A percentile compares a stretch with the other conserved stretches of the same genome.
Conservation (phyloP, 768 basidiomycete species). For the Amyloporia xantha region DNA sequence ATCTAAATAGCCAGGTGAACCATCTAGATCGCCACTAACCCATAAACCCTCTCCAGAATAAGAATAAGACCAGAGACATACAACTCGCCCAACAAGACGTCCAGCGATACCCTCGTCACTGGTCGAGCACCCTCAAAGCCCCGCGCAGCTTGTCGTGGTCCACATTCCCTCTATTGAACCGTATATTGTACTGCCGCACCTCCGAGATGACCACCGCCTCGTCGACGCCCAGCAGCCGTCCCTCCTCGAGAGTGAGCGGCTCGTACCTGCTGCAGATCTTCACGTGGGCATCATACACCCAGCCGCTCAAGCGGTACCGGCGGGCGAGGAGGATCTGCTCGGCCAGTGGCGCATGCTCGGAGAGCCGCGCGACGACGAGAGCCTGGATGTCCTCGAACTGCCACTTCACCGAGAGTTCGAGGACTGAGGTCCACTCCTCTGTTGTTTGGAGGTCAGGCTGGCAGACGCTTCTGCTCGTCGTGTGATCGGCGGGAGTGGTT, state of each 20-base stretch:
- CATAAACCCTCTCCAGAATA: no score
- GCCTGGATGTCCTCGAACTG: slow-evolving; percentile 33
- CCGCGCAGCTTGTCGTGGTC: neutral
- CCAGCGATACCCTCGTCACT: no score
- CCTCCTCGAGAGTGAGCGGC: slow-evolving; percentile 1
- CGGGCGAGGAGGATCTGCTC: slow-evolving; percentile 35
- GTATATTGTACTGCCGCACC: neutral
- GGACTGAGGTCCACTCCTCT: slow-evolving; percentile 36
- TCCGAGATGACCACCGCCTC: slow-evolving; percentile 3
- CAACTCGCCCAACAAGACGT: no score
- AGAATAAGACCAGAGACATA: no score
- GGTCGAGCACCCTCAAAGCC: neutral
- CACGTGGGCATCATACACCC: neutral
- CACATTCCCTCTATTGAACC: neutral
- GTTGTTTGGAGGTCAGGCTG: slow-evolving; percentile 5
- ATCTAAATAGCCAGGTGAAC: no score
- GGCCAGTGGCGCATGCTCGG: slow-evolving; percentile 29
- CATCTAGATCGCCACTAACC: no score
- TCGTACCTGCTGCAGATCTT: neutral
- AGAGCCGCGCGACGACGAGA: slow-evolving; percentile 32
- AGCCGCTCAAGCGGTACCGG: slow-evolving; percentile 13
- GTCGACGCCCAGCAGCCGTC: neutral
- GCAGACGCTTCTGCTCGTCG: neutral
- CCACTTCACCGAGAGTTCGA: slow-evolving; percentile 35
- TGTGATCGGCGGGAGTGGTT: neutral